These are phyloP conservation scores for Leptomonas seymouri DNA, from an alignment of 208 protist species.

Conservation along the genomic window DNA sequence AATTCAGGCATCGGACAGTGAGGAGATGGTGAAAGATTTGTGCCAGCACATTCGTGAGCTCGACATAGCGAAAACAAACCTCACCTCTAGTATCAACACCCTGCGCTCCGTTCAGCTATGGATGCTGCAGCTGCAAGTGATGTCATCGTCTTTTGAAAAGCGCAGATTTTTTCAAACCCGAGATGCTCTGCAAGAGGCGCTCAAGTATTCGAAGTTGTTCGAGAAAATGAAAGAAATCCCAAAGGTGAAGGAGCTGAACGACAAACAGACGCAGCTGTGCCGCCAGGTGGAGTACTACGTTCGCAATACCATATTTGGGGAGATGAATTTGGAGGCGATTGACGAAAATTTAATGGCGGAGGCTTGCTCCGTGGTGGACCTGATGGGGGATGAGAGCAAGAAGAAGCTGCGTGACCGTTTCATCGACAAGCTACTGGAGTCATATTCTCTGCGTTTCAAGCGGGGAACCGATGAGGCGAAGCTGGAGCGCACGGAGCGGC, in stretches of 20 bases:
- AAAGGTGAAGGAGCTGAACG: conserved; percentile 89
- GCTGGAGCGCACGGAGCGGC: conserved; percentile 89
- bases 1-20: conserved; percentile 89
- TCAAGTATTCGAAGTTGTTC: conserved; percentile 88
- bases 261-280: conserved; percentile 83
- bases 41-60: conserved; percentile 94
- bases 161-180: conserved; percentile 80
- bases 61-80: conserved; percentile 95
- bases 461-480: conserved; percentile 84
- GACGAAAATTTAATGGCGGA: conserved; percentile 84
- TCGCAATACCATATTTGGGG: conserved; percentile 81
- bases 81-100: conserved; percentile 92
- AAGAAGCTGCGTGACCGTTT: conserved; percentile 86
- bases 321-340: conserved; percentile 62
- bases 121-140: conserved; percentile 88
- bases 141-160: conserved; percentile 81
- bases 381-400: conserved; percentile 77
- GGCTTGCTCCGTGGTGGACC: conserved; percentile 88
- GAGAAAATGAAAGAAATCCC: conserved; percentile 75
- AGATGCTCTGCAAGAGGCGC: conserved; percentile 80
- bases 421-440: conserved; percentile 83
- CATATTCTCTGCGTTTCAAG: conserved; percentile 88
- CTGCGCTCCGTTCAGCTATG: conserved; percentile 93
- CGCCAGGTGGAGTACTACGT: conserved; percentile 85
- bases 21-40: conserved; percentile 94